A percentile compares a stretch with the other conserved stretches of the same genome.
phyloP scores from a whole-genome alignment of 164 flowering plant genomes.

The Aristolochia fimbriata region DNA sequence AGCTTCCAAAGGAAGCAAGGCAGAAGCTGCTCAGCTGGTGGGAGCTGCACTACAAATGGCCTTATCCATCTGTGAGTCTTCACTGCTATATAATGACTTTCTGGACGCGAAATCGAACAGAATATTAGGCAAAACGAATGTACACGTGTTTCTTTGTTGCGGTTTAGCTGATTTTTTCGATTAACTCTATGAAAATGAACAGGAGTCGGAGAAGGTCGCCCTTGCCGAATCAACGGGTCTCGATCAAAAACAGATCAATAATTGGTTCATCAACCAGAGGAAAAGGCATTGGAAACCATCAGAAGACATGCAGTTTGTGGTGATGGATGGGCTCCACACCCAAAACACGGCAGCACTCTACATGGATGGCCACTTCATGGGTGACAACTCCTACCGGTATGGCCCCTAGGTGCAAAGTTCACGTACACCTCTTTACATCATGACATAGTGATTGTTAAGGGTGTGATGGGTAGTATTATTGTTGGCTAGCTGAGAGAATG shows the following conservation, averaged over 20 bases:
- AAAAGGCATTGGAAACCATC: constrained; percentile 94
- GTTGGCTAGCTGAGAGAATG: no score
- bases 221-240: constrained; percentile 86
- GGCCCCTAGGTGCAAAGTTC: constrained; percentile 26
- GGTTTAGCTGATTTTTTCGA: not conserved
- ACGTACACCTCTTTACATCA: constrained; percentile 2
- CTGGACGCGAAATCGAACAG: not conserved
- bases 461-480: not conserved
- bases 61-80: constrained; percentile 68
- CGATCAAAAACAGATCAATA: constrained; percentile 88
- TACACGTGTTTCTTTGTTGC: not conserved
- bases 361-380: constrained; percentile 73
- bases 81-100: not conserved
- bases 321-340: constrained; percentile 82
- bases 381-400: constrained; percentile 51
- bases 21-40: constrained; percentile 87
- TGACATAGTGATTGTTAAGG: not conserved
- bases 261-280: constrained; percentile 90
- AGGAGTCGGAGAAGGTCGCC: constrained; percentile 91
- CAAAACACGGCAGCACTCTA: constrained; percentile 58
- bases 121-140: not conserved
- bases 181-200: constrained; percentile 3
- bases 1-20: constrained; percentile 83
- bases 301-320: constrained; percentile 89
- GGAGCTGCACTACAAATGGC: constrained; percentile 92